Evolutionary conservation across 768 basidiomycete genomes (phyloP).

Genomic region (Neoboletus magnificus): DNA sequence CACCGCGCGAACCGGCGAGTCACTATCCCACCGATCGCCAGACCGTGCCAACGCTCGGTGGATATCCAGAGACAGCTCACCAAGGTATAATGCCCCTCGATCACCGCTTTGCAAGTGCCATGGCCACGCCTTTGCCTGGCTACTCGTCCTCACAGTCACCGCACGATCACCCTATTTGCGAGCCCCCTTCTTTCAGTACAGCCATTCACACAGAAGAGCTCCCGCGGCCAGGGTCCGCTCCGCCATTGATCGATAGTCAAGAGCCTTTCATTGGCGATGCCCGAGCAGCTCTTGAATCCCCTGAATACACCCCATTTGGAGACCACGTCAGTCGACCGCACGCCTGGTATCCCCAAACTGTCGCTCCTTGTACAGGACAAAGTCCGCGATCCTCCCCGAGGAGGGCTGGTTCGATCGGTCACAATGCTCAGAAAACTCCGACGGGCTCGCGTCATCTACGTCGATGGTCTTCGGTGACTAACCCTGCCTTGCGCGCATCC

Average conservation of each 20-base stretch:
- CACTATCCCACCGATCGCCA: slow-evolving; percentile 15
- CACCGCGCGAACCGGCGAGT: slow-evolving; percentile 8
- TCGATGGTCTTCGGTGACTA: slow-evolving; percentile 31
- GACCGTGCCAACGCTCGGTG: slow-evolving; percentile 19
- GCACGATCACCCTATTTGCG: slow-evolving; percentile 27
- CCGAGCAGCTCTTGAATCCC: slow-evolving; percentile 20
- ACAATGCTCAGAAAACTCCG: slow-evolving; percentile 29
- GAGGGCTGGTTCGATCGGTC: slow-evolving; percentile 32
- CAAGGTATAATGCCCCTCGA: slow-evolving; percentile 21
- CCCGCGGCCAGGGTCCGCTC: slow-evolving; percentile 28
- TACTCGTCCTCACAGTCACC: slow-evolving; percentile 30
- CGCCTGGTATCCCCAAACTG: slow-evolving; percentile 19
- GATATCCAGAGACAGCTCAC: slow-evolving; percentile 15
- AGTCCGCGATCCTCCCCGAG: slow-evolving; percentile 33
- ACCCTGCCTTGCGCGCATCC: slow-evolving; percentile 24
- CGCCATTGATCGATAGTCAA: slow-evolving; percentile 28
- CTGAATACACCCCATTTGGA: slow-evolving; percentile 11
- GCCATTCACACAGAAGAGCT: slow-evolving; percentile 21
- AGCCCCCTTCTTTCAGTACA: slow-evolving; percentile 26
- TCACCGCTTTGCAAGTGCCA: slow-evolving; percentile 20
- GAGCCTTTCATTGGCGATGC: slow-evolving; percentile 28
- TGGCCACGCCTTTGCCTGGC: slow-evolving; percentile 30
- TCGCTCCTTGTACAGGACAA: slow-evolving; percentile 18
- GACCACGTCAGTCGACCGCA: slow-evolving; percentile 20
- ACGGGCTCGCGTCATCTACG: slow-evolving; percentile 28